These are phyloP conservation scores for Chimonanthus salicifolius DNA, from an alignment of 164 flowering plant genomes.

Conservation along the genomic window DNA sequence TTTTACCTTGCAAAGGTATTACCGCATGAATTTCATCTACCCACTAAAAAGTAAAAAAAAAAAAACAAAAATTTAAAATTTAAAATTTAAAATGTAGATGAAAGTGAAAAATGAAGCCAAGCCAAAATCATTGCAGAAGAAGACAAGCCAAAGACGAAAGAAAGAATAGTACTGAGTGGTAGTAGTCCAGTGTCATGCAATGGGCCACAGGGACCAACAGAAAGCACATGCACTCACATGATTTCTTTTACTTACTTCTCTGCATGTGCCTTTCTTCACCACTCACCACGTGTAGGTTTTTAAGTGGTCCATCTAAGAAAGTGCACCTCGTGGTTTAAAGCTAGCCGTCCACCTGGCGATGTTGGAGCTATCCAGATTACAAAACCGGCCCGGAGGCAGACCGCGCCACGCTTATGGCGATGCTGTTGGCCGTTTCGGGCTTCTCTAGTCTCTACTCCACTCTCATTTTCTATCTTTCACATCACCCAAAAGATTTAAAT, in stretches of 20 bases:
- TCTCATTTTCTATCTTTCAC: neutral
- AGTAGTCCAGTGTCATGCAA: neutral
- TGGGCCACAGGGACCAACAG: neutral
- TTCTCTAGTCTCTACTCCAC: neutral
- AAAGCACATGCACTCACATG: slow-evolving; percentile 22
- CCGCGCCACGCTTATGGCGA: neutral
- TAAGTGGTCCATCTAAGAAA: neutral
- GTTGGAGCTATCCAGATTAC: neutral
- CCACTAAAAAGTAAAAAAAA: too few species aligned
- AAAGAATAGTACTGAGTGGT: neutral
- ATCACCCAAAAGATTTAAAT: too few species aligned
- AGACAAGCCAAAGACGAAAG: neutral
- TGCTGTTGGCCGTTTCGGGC: slow-evolving; percentile 10
- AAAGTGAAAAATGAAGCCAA: neutral
- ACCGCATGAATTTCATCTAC: too few species aligned
- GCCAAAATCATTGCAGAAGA: neutral
- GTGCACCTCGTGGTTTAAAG: neutral
- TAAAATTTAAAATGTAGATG: too few species aligned
- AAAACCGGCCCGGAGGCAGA: neutral
- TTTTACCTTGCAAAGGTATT: too few species aligned
- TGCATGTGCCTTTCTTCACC: slow-evolving; percentile 8
- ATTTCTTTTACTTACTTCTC: slow-evolving; percentile 5
- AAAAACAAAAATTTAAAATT: too few species aligned
- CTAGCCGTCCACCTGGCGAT: neutral
- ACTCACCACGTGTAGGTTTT: slow-evolving; percentile 1